Percentiles rank a stretch among this genome's conserved stretches.
Conservation (phyloP, 2,329 filamentous ascomycete species). For the Sporothrix luriei region DNA sequence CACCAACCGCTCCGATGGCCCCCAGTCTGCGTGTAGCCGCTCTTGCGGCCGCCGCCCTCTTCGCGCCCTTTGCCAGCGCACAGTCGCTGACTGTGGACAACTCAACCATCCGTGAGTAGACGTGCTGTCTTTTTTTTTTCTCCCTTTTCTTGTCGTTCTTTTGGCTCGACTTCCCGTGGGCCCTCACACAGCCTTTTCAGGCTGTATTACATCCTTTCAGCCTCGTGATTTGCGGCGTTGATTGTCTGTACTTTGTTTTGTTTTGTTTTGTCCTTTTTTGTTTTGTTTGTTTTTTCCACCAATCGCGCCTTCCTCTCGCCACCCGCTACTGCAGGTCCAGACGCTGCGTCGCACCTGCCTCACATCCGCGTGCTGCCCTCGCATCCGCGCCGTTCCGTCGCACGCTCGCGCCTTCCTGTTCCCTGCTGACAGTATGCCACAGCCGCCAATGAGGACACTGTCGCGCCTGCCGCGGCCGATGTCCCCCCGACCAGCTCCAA, state of each 20-base stretch:
- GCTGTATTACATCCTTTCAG: not conserved
- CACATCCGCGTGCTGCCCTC: not conserved
- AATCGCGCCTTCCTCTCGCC: slow-evolving; percentile 13
- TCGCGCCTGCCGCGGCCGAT: slow-evolving; percentile 32
- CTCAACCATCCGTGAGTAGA: slow-evolving; percentile 30
- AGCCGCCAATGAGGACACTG: slow-evolving; percentile 33
- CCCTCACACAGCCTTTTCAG: too few relatives aligned
- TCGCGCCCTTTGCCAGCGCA: slow-evolving; percentile 31
- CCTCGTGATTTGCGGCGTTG: not conserved
- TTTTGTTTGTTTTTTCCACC: not conserved
- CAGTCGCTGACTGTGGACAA: slow-evolving; percentile 33
- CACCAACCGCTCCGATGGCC: slow-evolving; percentile 12
- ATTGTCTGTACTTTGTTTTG: not conserved
- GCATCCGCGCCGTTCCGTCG: too few relatives aligned
- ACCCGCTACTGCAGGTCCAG: not conserved
- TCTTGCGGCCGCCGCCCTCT: slow-evolving; percentile 27
- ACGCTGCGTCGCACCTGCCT: not conserved
- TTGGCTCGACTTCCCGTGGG: too few relatives aligned
- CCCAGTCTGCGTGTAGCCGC: slow-evolving; percentile 25
- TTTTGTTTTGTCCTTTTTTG: not conserved
- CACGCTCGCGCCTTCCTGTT: slow-evolving; percentile 4
- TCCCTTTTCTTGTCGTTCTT: not conserved
- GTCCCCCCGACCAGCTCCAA: slow-evolving; percentile 25
- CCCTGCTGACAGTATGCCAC: not conserved
- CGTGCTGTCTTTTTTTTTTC: not conserved